Evolutionary conservation across 1,284 basidiomycete species (phyloP).

Genomic region (Ceratobasidium sp.): DNA sequence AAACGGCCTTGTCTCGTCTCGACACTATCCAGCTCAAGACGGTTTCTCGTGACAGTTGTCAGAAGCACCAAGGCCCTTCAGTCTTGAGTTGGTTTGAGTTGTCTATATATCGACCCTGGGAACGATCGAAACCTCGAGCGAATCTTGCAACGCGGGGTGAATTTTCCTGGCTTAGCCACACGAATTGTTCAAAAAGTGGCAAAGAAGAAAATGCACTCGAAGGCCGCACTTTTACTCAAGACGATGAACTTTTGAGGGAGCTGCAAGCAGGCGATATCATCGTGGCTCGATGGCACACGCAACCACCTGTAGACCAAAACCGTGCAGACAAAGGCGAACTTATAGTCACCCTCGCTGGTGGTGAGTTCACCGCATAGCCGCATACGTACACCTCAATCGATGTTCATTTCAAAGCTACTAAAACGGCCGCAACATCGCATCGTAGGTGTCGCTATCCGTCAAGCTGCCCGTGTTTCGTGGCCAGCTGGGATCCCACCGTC

Average conservation of each 20-base stretch:
- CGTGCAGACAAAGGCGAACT: neutral
- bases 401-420: no score
- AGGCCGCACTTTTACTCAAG: neutral
- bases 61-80: conserved; percentile 1
- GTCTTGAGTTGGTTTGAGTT: conserved; percentile 2
- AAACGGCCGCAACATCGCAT: neutral
- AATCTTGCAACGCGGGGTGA: neutral
- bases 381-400: conserved; percentile 1
- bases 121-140: neutral
- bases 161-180: neutral
- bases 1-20: neutral
- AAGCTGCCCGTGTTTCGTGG: neutral
- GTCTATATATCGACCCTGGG: neutral
- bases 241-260: neutral
- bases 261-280: neutral
- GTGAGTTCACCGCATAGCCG: neutral
- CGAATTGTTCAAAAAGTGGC: neutral
- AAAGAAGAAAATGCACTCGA: neutral
- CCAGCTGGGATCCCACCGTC: neutral
- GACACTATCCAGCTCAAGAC: conserved; percentile 12
- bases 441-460: neutral
- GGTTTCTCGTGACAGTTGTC: neutral
- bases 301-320: neutral
- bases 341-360: neutral
- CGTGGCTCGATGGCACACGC: neutral